These are phyloP conservation scores for Delonix regia DNA, from an alignment of 306 rosid species.

Conservation along the genomic window DNA sequence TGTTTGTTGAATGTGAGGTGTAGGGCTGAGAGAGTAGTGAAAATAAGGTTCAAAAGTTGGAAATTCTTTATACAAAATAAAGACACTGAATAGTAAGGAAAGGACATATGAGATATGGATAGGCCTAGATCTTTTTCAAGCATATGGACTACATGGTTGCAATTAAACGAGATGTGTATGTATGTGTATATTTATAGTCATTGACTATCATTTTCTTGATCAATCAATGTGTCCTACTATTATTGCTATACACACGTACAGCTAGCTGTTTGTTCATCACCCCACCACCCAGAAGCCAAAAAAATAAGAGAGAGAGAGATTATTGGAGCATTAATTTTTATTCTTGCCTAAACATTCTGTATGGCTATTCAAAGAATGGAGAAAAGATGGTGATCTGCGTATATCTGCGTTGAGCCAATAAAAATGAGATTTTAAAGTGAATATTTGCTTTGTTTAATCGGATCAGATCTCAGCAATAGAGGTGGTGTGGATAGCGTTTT, in stretches of 20 bases:
- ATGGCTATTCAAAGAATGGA: not conserved
- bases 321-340: not conserved
- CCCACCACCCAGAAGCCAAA: not conserved
- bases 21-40: not conserved
- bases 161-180: not conserved
- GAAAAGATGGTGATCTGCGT: not conserved
- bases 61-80: not conserved
- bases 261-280: not conserved
- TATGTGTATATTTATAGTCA: not conserved
- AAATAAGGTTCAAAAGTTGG: not conserved
- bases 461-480: not conserved
- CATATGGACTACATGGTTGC: not conserved
- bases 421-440: not conserved
- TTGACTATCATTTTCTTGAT: not conserved
- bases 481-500: not conserved
- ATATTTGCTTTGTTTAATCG: not conserved
- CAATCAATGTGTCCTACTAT: not conserved
- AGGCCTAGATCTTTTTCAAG: not conserved
- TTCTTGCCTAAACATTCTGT: not conserved
- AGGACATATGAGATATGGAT: not conserved
- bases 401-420: constrained; percentile 21
- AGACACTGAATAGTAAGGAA: not conserved
- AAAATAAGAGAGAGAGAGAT: not conserved
- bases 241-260: not conserved
- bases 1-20: not conserved